Percentiles rank a stretch among this genome's conserved stretches.
phyloP scores from a whole-genome alignment of 306 rosid species.

The Rosa multiflora region DNA sequence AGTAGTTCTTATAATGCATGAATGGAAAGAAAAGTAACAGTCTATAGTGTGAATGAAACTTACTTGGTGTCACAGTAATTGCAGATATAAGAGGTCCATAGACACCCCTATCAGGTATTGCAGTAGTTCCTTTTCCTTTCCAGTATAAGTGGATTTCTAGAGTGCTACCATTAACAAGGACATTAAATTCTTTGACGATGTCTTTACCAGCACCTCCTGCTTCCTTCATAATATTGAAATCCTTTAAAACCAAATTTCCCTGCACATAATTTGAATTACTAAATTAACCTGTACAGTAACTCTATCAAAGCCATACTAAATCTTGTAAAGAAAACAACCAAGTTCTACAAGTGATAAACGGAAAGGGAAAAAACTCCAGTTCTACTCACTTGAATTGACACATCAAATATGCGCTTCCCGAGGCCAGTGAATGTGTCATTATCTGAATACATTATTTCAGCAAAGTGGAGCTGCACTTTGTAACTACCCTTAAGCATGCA shows the following conservation, averaged over 20 bases:
- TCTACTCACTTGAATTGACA: constrained; percentile 77
- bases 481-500: constrained; percentile 65
- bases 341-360: background rate
- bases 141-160: constrained; percentile 69
- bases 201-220: constrained; percentile 66
- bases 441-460: constrained; percentile 57
- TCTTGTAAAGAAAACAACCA: background rate
- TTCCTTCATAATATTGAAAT: constrained; percentile 54
- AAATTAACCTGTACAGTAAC: background rate
- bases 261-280: constrained; percentile 11
- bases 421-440: constrained; percentile 39
- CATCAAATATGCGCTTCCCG: constrained; percentile 67
- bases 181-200: constrained; percentile 32
- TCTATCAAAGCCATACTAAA: background rate
- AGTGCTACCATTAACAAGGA: constrained; percentile 50
- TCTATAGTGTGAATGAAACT: constrained; percentile 9
- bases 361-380: background rate
- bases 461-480: constrained; percentile 70
- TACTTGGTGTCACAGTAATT: constrained; percentile 67
- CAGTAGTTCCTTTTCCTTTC: constrained; percentile 80
- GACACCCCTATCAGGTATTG: constrained; percentile 62
- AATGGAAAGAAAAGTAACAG: constrained; percentile 8
- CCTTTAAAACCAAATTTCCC: constrained; percentile 52
- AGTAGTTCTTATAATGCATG: constrained; percentile 9
- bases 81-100: constrained; percentile 91